phyloP scores from a whole-genome alignment of 495 filamentous ascomycete genomes.

The Aspergillus sparsus region DNA sequence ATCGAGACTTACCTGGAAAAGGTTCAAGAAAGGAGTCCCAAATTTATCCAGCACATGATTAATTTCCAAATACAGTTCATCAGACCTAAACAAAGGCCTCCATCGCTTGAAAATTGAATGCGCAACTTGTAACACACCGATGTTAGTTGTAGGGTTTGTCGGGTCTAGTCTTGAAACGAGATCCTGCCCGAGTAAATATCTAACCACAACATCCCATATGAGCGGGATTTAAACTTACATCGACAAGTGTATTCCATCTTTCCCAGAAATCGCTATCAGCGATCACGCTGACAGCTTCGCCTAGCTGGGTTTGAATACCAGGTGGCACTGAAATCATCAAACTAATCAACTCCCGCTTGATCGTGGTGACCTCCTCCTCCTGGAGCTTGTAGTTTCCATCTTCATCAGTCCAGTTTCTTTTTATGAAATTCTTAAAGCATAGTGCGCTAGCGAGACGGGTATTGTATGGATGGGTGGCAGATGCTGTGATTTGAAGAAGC shows the following conservation, averaged over 20 bases:
- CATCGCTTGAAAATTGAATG: slow-evolving; percentile 98
- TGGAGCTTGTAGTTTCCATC: slow-evolving; percentile 88
- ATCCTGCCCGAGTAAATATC: slow-evolving; percentile 54
- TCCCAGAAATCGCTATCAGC: slow-evolving; percentile 97
- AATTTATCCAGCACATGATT: slow-evolving; percentile 89
- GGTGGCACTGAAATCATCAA: slow-evolving; percentile 92
- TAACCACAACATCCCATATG: slow-evolving; percentile 4
- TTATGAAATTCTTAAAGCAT: slow-evolving; percentile 98
- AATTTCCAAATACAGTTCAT: slow-evolving; percentile 88
- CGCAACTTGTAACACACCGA: slow-evolving; percentile 92
- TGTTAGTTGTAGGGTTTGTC: slow-evolving; percentile 76
- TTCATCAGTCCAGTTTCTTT: slow-evolving; percentile 88
- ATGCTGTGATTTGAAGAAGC: slow-evolving; percentile 84
- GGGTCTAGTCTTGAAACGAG: slow-evolving; percentile 82
- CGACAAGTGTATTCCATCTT: slow-evolving; percentile 89
- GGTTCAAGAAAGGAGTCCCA: slow-evolving; percentile 72
- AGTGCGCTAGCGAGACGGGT: slow-evolving; percentile 88
- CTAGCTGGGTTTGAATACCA: slow-evolving; percentile 86
- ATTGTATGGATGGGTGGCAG: slow-evolving; percentile 64
- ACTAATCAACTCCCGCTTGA: slow-evolving; percentile 92
- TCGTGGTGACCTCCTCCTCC: slow-evolving; percentile 73
- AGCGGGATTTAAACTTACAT: slow-evolving; percentile 48
- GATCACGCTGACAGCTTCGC: slow-evolving; percentile 94
- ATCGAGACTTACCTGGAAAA: slow-evolving; percentile 64
- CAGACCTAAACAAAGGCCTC: slow-evolving; percentile 88